Conservation (phyloP, 2,329 filamentous ascomycete genomes). For the Paecilomyces fulvus region DNA sequence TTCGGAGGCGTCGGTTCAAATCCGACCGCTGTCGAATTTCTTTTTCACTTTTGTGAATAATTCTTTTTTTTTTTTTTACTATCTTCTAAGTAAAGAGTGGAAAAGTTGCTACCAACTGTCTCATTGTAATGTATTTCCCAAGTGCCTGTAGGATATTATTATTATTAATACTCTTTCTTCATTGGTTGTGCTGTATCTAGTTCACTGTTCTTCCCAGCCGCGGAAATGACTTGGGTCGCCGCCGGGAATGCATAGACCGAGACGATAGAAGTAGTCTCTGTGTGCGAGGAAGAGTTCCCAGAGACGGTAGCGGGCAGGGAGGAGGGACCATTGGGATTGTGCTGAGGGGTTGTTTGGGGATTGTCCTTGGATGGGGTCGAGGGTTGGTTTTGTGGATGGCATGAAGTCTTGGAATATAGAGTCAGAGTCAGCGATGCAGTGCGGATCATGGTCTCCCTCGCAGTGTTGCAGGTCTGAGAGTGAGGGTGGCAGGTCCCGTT, state of each 20-base stretch:
- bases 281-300: conserved; percentile 93
- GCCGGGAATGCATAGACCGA: conserved; percentile 81
- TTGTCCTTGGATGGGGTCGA: background rate
- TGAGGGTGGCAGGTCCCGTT: conserved; percentile 58
- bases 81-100: too few species aligned
- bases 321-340: conserved; percentile 10
- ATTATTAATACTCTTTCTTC: too few species aligned
- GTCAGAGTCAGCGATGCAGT: conserved; percentile 60
- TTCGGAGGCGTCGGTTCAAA: background rate
- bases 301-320: conserved; percentile 57
- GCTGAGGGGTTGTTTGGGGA: background rate
- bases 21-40: background rate
- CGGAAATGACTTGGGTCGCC: conserved; percentile 38
- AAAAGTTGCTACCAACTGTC: too few species aligned
- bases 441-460: conserved; percentile 58
- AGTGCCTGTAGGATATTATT: too few species aligned
- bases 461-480: conserved; percentile 64
- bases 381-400: background rate
- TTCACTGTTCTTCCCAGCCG: background rate
- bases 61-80: background rate
- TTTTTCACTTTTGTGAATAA: background rate
- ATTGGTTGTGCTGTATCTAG: conserved; percentile 3
- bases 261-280: conserved; percentile 90
- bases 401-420: background rate
- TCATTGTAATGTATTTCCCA: too few species aligned